Percentiles rank a stretch among this genome's conserved stretches.
Evolutionary conservation across 83 land plant species (phyloP).

Genomic region (Isoetes engelmannii): DNA sequence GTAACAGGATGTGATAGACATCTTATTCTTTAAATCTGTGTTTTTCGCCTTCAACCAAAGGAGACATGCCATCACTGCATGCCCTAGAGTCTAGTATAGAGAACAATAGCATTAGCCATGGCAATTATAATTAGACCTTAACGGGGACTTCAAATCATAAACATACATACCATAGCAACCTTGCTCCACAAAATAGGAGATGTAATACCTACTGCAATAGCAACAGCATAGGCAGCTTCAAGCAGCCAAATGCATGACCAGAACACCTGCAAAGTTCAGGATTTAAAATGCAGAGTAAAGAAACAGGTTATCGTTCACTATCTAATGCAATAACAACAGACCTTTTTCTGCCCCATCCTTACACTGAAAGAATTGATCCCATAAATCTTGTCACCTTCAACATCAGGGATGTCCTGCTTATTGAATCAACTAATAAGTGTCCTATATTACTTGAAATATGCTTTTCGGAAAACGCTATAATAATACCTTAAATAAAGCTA

Average conservation of each 20-base stretch:
- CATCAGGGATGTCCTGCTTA: conserved; percentile 91
- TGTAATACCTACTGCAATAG: conserved; percentile 50
- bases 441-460: not conserved
- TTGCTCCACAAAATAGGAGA: conserved; percentile 62
- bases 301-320: conserved; percentile 4
- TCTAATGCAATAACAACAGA: conserved; percentile 22
- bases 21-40: too few relatives aligned
- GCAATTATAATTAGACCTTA: too few relatives aligned
- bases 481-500: conserved; percentile 91
- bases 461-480: not conserved
- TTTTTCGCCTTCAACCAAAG: too few relatives aligned
- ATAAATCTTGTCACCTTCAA: conserved; percentile 85
- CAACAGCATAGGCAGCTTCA: conserved; percentile 68
- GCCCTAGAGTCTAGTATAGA: too few relatives aligned
- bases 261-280: conserved; percentile 60
- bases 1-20: too few relatives aligned
- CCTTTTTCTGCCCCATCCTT: conserved; percentile 80
- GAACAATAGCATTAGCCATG: too few relatives aligned
- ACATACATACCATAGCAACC: conserved; percentile 43
- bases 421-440: not conserved
- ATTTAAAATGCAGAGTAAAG: not conserved
- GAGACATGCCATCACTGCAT: too few relatives aligned
- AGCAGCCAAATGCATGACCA: conserved; percentile 84
- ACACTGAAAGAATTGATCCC: conserved; percentile 88
- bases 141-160: too few relatives aligned